These are phyloP conservation scores for Wickerhamomyces ciferrii DNA, from an alignment of 805 yeast genomes.

Conservation along the genomic window DNA sequence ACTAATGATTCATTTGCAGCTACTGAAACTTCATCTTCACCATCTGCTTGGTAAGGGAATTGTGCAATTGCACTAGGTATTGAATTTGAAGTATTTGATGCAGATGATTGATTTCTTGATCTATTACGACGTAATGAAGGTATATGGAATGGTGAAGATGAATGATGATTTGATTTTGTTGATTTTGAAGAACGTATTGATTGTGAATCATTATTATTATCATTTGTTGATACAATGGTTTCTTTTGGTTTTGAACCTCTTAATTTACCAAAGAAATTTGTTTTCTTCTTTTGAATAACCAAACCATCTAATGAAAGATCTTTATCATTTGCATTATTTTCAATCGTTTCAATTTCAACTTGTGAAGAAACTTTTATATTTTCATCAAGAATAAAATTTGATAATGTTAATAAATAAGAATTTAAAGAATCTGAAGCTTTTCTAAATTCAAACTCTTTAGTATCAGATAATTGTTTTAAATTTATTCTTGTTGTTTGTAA, in stretches of 20 bases:
- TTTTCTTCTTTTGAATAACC: conserved; percentile 46
- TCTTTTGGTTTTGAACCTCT: conserved; percentile 11
- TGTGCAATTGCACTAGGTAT: conserved; percentile 3
- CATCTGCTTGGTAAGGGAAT: conserved; percentile 41
- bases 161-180: conserved; percentile 6
- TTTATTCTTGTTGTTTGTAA: conserved; percentile 25
- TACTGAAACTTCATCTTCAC: conserved; percentile 67
- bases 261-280: conserved; percentile 46
- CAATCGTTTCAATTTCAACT: conserved; percentile 88
- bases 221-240: conserved; percentile 10
- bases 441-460: conserved; percentile 40
- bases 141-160: conserved; percentile 8
- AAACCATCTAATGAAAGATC: conserved; percentile 58
- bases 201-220: conserved; percentile 14
- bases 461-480: conserved; percentile 37
- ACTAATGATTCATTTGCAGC: conserved; percentile 51
- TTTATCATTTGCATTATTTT: conserved; percentile 72
- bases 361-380: conserved; percentile 68
- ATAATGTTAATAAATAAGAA: conserved; percentile 46
- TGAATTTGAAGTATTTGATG: conserved; percentile 8
- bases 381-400: conserved; percentile 68
- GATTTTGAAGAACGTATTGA: conserved; percentile 16
- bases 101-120: conserved; percentile 2
- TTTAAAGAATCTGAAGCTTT: conserved; percentile 37
- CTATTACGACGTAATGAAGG: conserved; percentile 16